Base-by-base conservation (phyloP, 306 rosid species). In the Rubus parviflorus region DNA sequence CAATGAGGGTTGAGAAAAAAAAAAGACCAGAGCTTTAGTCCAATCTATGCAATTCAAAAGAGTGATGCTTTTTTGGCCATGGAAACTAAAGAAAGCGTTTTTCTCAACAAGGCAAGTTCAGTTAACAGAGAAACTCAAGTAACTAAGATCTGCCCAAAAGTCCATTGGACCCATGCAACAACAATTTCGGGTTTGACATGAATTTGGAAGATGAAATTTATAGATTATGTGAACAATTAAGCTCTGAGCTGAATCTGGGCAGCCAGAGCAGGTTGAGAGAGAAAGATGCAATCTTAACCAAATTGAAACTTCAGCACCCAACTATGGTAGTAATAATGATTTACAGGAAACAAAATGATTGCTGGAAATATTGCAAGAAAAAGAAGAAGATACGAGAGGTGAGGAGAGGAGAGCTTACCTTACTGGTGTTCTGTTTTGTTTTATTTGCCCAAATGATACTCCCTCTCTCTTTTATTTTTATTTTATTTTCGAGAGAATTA, bases 381-480 rank as follows among this genome's bases (percentile, higher is more conserved):
- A 7, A 19, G 40, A n/a, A 69, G 23, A 45, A 42, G 53, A 73
- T 58, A 56, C n/a, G 68, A 61, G 68, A 73, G 68, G 68, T 73
- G 68, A 15, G 42, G 77, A 46, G 67, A 5, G 4, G 4, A 4
- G 56, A 58, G 77, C 77, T 74, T 61, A 47, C 78, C 76, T 60
- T 7, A 35, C 19, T 74, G 70, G 23, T 74, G 14, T 47, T 62
- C n/a, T 11, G 15, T 30, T 72, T 38, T 72, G 63, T 53, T 60
- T 61, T 74, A 19, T 74, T 46, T 74, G n/a, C 22, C 77, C 25
- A 60, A 63, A 43, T 25, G 46, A 58, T 3, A 3, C 67, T 25
- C 56, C 2, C 54, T 16, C 47, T 49, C 60, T 48, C 63, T 53
- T 2, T 73, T 38, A 16, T 81, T 78, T 74, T 61, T 76, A 58